Conservation (phyloP, 2,329 filamentous ascomycete genomes). For the Fusarium proliferatum region DNA sequence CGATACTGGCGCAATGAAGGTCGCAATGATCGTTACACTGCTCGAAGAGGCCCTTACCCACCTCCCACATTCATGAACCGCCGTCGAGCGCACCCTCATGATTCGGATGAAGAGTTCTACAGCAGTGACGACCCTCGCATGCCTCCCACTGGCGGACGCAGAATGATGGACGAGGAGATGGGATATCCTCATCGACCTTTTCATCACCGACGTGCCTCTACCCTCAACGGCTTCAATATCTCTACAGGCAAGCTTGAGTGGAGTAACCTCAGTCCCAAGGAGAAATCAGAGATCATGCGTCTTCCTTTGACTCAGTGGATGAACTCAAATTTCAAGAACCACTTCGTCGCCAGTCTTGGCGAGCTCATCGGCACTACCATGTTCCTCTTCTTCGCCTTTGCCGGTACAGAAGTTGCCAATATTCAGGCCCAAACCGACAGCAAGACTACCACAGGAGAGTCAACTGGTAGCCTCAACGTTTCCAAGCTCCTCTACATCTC, state of each 20-base stretch:
- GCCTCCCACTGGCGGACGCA: slow-evolving; percentile 24
- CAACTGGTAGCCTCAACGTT: slow-evolving; percentile 58
- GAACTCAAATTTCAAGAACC: slow-evolving; percentile 59
- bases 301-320: slow-evolving; percentile 60
- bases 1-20: slow-evolving; percentile 41
- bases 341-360: slow-evolving; percentile 52
- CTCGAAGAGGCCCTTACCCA: slow-evolving; percentile 38
- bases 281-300: slow-evolving; percentile 57
- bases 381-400: slow-evolving; percentile 58
- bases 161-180: slow-evolving; percentile 42
- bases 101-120: slow-evolving; percentile 42
- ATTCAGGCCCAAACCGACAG: slow-evolving; percentile 48
- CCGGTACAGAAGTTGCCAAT: slow-evolving; percentile 55
- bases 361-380: slow-evolving; percentile 57
- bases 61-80: slow-evolving; percentile 43
- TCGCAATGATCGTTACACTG: slow-evolving; percentile 36
- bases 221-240: slow-evolving; percentile 29
- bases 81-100: slow-evolving; percentile 30
- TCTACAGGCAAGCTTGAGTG: slow-evolving; percentile 50
- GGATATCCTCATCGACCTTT: slow-evolving; percentile 14
- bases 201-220: slow-evolving; percentile 20
- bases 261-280: slow-evolving; percentile 52
- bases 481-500: slow-evolving; percentile 56
- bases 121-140: slow-evolving; percentile 37
- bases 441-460: slow-evolving; percentile 56